Evolutionary conservation across 2,329 filamentous ascomycete species (phyloP).

Genomic region (Aschersonia sp.): DNA sequence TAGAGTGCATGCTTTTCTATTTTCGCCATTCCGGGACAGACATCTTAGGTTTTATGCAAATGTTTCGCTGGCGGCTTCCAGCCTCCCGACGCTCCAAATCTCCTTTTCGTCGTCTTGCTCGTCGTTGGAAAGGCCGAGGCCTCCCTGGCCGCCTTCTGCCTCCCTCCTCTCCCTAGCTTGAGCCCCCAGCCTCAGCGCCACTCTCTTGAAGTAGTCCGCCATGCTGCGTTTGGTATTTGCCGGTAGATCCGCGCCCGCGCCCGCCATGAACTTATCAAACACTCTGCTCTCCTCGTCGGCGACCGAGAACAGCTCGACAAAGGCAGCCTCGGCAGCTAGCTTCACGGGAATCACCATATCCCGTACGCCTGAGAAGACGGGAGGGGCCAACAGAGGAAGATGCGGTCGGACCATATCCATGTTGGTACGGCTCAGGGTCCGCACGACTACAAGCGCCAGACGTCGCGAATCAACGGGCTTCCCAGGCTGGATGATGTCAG

Average conservation of each 20-base stretch:
- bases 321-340: slow-evolving; percentile 84
- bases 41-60: slow-evolving; percentile 21
- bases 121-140: slow-evolving; percentile 74
- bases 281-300: slow-evolving; percentile 73
- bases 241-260: slow-evolving; percentile 49
- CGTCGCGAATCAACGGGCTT: slow-evolving; percentile 71
- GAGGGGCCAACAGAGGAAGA: slow-evolving; percentile 61
- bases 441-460: slow-evolving; percentile 71
- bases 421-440: slow-evolving; percentile 68
- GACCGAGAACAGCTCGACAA: slow-evolving; percentile 79
- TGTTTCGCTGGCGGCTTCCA: slow-evolving; percentile 57
- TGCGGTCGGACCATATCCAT: slow-evolving; percentile 73
- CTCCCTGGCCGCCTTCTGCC: slow-evolving; percentile 79
- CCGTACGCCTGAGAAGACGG: slow-evolving; percentile 79
- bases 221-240: slow-evolving; percentile 73
- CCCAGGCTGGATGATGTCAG: slow-evolving; percentile 61
- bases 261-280: slow-evolving; percentile 81
- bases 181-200: slow-evolving; percentile 67
- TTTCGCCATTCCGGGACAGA: too few relatives aligned
- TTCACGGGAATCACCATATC: slow-evolving; percentile 92
- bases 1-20: too few relatives aligned
- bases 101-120: slow-evolving; percentile 91
- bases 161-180: slow-evolving; percentile 83
- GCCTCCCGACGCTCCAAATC: slow-evolving; percentile 86
- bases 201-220: slow-evolving; percentile 93